Base-by-base conservation (phyloP, 129 eudicot genomes). In the Flaveria robusta region DNA sequence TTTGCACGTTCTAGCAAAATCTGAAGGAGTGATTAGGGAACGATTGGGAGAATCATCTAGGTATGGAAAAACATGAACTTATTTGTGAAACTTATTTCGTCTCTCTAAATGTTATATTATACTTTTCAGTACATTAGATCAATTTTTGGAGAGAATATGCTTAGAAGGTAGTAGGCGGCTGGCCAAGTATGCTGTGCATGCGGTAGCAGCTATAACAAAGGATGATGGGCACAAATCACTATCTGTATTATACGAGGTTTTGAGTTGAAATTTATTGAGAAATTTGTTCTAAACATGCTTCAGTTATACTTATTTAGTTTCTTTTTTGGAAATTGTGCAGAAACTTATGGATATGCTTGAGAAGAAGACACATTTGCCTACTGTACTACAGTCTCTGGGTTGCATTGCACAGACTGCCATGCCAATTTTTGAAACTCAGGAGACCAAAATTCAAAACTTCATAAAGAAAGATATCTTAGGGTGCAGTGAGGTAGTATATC, bases 171-270 rank as follows among this genome's bases (percentile, higher is more conserved):
- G 90, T 77, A 85, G 99, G 77, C 86, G 97, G 93, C 94, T 91
- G 82, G 99, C 99, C 59, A 94, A 91, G 81, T 91, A 91, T 85
- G 97, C 99, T 72, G 94, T 94, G 67, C 96, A 84, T 81, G 97
- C 97, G 6, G 87, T 94, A 69, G 97, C 92, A 46, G 88, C 99
- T 46, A 91, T 94, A 71, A 91, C 96, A 56, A 94, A 91, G 81
- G 94, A 94, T 84, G 99, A 87, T 49, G 97, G 88, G 43, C 92
- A 89, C 31, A 88, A 79, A 86, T 91, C 99, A 26, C 88, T 94
- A 23, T 94, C 98, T 82, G 93, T 91, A 70, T 87, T 94, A 22
- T 91, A 89, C 83, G 87, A 94, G 99, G 99, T 94, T 70, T 20
- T 4, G 10, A 49, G 18, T 71, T 34, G 42, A 10, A 34, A 42